Evolutionary conservation across 2,329 filamentous ascomycete genomes (phyloP).

Genomic region (Ophiocordyceps camponoti-rufipedis): DNA sequence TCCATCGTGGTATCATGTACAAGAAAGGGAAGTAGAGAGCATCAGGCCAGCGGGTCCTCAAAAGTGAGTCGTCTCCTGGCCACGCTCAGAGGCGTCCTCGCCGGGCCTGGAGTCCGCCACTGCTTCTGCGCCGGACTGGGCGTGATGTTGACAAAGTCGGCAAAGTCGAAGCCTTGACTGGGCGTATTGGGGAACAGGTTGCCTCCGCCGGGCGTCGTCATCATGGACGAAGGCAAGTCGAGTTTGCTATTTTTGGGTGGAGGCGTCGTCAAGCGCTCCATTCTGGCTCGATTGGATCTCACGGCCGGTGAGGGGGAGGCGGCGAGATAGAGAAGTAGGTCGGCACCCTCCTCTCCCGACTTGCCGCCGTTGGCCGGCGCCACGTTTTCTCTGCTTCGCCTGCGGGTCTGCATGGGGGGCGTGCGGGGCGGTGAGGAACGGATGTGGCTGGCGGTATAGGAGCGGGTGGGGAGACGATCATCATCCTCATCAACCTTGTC

Average conservation of each 20-base stretch:
- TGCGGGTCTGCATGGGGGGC: constrained; percentile 46
- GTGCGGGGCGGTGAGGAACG: constrained; percentile 74
- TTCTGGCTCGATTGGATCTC: constrained; percentile 25
- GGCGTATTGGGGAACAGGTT: constrained; percentile 61
- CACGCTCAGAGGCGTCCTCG: constrained; percentile 43
- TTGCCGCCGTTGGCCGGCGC: constrained; percentile 27
- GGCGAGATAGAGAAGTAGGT: constrained; percentile 67
- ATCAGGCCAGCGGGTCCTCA: constrained; percentile 36
- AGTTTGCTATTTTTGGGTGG: constrained; percentile 49
- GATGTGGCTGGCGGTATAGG: constrained; percentile 45
- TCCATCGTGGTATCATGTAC: constrained; percentile 18
- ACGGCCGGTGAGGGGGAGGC: constrained; percentile 79
- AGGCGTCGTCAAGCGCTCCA: constrained; percentile 59
- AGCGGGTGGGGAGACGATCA: constrained; percentile 62
- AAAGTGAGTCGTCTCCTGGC: constrained; percentile 68
- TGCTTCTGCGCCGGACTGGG: constrained; percentile 82
- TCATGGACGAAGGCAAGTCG: constrained; percentile 65
- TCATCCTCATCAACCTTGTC: constrained; percentile 54
- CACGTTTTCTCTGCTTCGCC: constrained; percentile 29
- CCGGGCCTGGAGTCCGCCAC: constrained; percentile 63
- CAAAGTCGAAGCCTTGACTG: constrained; percentile 73
- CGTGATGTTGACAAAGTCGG: constrained; percentile 94
- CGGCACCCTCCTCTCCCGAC: constrained; percentile 61
- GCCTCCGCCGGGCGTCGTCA: constrained; percentile 64
- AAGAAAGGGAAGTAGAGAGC: constrained; percentile 3